phyloP scores from a whole-genome alignment of 2,329 filamentous ascomycete genomes.

The Geosmithia morbida region DNA sequence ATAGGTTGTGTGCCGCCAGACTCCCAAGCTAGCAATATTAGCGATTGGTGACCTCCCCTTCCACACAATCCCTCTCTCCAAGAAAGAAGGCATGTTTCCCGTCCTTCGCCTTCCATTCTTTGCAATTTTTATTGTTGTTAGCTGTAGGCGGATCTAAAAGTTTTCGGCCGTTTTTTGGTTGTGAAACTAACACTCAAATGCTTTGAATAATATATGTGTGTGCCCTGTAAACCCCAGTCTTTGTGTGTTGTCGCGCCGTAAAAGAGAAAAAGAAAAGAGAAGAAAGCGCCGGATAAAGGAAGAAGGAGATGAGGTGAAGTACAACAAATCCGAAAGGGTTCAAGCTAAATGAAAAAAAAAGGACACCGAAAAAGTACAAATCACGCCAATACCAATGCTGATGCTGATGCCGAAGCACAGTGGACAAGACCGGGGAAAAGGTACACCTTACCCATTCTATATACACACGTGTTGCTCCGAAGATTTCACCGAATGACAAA shows the following conservation, averaged over 20 bases:
- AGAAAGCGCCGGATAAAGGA: not conserved
- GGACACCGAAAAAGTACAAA: not conserved
- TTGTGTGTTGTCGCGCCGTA: not conserved
- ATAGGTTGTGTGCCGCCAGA: too few relatives aligned
- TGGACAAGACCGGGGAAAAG: not conserved
- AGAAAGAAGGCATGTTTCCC: not conserved
- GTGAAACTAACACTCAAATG: not conserved
- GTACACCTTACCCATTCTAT: constrained; percentile 1
- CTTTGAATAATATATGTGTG: not conserved
- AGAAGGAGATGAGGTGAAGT: not conserved
- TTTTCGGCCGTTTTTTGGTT: not conserved
- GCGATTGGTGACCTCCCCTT: too few relatives aligned
- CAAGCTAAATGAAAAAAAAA: too few relatives aligned
- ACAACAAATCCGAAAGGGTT: not conserved
- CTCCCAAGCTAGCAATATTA: too few relatives aligned
- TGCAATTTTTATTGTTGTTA: not conserved
- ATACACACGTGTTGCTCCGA: not conserved
- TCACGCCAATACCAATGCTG: not conserved
- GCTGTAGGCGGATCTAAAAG: not conserved
- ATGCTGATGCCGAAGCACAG: not conserved
- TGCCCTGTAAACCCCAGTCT: not conserved
- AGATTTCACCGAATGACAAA: not conserved
- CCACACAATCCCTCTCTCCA: not conserved
- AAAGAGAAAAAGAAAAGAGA: not conserved
- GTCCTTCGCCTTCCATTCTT: not conserved